A percentile compares a stretch with the other conserved stretches of the same genome.
Conservation (phyloP, 23 red algal species). For the Chondrus crispus region DNA sequence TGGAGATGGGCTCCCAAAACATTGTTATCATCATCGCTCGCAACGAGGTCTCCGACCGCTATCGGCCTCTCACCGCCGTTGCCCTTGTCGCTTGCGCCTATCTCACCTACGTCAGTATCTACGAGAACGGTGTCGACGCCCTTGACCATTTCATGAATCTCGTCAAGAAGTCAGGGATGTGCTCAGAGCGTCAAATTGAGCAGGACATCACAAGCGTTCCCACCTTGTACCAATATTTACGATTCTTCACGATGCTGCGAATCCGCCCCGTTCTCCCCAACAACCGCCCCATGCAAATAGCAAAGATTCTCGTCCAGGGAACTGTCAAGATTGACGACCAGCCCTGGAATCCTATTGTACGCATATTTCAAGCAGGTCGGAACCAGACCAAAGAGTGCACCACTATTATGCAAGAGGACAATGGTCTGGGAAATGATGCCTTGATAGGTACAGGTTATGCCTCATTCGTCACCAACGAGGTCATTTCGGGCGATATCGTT, state of each 20-base stretch:
- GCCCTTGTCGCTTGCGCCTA: constrained; percentile 58
- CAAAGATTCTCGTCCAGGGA: constrained; percentile 77
- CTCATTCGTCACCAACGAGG: constrained; percentile 48
- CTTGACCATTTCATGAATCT: constrained; percentile 46
- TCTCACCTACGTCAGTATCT: constrained; percentile 38
- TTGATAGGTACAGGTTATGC: constrained; percentile 65
- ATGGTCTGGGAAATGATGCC: constrained; percentile 18
- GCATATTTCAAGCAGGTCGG: constrained; percentile 51
- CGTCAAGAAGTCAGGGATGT: constrained; percentile 32
- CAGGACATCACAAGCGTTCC: constrained; percentile 21
- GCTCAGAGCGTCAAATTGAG: constrained; percentile 40
- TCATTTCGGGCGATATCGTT: constrained; percentile 79
- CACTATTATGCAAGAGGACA: constrained; percentile 39
- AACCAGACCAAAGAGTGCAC: constrained; percentile 28
- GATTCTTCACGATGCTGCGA: constrained; percentile 65
- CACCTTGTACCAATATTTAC: constrained; percentile 53
- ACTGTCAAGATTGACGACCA: constrained; percentile 59
- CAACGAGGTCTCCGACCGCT: constrained; percentile 34
- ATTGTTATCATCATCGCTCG: constrained; percentile 65
- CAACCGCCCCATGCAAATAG: constrained; percentile 47
- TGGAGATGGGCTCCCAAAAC: constrained; percentile 23
- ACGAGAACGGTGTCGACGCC: constrained; percentile 47
- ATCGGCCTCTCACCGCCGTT: constrained; percentile 54
- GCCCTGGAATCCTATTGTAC: constrained; percentile 82
- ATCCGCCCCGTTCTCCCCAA: constrained; percentile 45